Conservation (phyloP, 2,329 filamentous ascomycete species). For the Penicillium sp. region DNA sequence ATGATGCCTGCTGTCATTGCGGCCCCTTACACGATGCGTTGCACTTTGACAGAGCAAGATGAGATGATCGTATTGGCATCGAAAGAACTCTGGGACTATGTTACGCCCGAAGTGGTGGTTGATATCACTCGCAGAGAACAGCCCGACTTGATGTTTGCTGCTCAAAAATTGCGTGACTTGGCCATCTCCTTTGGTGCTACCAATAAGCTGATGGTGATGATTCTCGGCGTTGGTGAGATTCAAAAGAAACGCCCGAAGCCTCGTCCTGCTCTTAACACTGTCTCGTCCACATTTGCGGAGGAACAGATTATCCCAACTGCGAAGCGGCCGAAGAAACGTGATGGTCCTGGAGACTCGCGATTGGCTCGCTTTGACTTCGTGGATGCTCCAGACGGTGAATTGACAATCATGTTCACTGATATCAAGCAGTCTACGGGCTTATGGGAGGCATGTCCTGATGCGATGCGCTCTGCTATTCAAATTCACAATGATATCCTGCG, state of each 20-base stretch:
- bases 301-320: constrained; percentile 58
- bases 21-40: constrained; percentile 74
- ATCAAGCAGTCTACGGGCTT: constrained; percentile 97
- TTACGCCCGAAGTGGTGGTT: constrained; percentile 83
- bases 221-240: constrained; percentile 86
- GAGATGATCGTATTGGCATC: constrained; percentile 92
- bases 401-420: constrained; percentile 95
- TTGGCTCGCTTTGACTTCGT: constrained; percentile 87
- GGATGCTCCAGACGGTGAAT: constrained; percentile 81
- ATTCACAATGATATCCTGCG: constrained; percentile 97
- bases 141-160: constrained; percentile 86
- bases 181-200: constrained; percentile 93
- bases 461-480: constrained; percentile 95
- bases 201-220: constrained; percentile 98
- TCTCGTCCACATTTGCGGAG: constrained; percentile 67
- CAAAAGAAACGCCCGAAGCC: constrained; percentile 76
- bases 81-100: constrained; percentile 90
- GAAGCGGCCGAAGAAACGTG: constrained; percentile 61
- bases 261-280: constrained; percentile 80
- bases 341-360: constrained; percentile 72
- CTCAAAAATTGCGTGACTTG: constrained; percentile 89
- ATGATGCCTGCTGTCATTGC: constrained; percentile 91
- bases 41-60: constrained; percentile 79
- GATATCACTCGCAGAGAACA: constrained; percentile 86
- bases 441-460: constrained; percentile 92